Base-by-base conservation (phyloP, 352 stramenopile species). In the Pythium guiyangense region DNA sequence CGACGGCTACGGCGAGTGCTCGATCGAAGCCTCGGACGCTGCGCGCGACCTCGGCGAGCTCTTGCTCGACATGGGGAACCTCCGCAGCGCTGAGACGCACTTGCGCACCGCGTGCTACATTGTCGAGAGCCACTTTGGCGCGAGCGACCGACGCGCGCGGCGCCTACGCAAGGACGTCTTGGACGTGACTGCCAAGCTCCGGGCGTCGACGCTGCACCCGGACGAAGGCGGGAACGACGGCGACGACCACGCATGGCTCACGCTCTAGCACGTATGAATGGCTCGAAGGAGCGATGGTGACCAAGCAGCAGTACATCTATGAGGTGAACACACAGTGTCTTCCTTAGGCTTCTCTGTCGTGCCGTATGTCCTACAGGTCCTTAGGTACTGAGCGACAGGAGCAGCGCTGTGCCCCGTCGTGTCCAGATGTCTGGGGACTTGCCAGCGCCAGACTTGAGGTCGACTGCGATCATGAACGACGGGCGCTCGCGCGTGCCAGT, bases 391-490 rank as follows among this genome's bases (percentile, higher is more conserved):
- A 96, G 68, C 15, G 91, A 97, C 6, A 98, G 74, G 56, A 98
- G 63, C 57, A 98, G 50, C 44, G 95, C 95, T 3, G 92, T 97
- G 39, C 95, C 95, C 10, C 95, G 75, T 39, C 94, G 90, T 6
- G 92, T 97, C 96, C 96, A 98, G 43, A 97, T 77, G 40, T 98
- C 94, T 1, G 90, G 77, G 11, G 81, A 84, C 51, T 94, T 86
- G 27, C 86, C 87, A 2, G 81, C 57, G 2, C 96, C 96, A 11
- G 75, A 76, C 59, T 97, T 96, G 27, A 99, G 80, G 54, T 98
- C 88, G 4, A 98, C 92, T 6, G 86, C 77, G 63, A 97, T 96
- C 71, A 98, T 96, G 65, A 97, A 98, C n/a, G 86, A 97, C 34
- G 96, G 94, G 26, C 96, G 83, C 63, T 98, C 94, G 25, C 92